Percentiles rank a stretch among this genome's conserved stretches.
These are phyloP conservation scores for Macrolepiota albuminosa DNA, from an alignment of 768 basidiomycete species.

Conservation along the genomic window DNA sequence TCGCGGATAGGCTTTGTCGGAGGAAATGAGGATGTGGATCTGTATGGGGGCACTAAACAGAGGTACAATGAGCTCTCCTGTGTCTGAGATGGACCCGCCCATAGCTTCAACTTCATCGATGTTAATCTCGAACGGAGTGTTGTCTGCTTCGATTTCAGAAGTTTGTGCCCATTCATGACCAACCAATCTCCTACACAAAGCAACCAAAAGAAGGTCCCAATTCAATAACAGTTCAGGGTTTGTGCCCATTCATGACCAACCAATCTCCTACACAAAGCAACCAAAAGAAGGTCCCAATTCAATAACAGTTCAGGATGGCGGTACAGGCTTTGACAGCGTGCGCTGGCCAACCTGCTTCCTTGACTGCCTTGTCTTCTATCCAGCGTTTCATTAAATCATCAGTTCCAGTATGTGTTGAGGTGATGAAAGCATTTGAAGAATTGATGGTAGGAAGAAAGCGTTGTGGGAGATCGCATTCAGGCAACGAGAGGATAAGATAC, in stretches of 20 bases:
- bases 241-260: slow-evolving; percentile 37
- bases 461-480: slow-evolving; percentile 83
- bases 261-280: slow-evolving; percentile 49
- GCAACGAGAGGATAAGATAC: slow-evolving; percentile 75
- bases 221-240: slow-evolving; percentile 32
- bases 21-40: slow-evolving; percentile 61
- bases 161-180: slow-evolving; percentile 32
- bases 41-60: slow-evolving; percentile 60
- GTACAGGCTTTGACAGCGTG: slow-evolving; percentile 59
- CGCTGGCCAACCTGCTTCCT: slow-evolving; percentile 79
- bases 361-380: slow-evolving; percentile 75
- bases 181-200: slow-evolving; percentile 49
- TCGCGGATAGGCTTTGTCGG: slow-evolving; percentile 37
- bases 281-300: slow-evolving; percentile 52
- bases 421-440: slow-evolving; percentile 67
- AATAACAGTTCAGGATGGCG: slow-evolving; percentile 33
- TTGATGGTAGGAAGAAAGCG: slow-evolving; percentile 62
- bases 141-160: slow-evolving; percentile 2
- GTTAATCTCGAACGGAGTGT: slow-evolving; percentile 29
- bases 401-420: slow-evolving; percentile 55
- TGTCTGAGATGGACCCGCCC: slow-evolving; percentile 44
- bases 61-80: slow-evolving; percentile 52
- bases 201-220: slow-evolving; percentile 51
- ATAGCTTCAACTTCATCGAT: slow-evolving; percentile 50
- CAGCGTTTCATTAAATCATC: slow-evolving; percentile 69